Base-by-base conservation (phyloP, 78 protist genomes). In the Dictyostelium discoideum region DNA sequence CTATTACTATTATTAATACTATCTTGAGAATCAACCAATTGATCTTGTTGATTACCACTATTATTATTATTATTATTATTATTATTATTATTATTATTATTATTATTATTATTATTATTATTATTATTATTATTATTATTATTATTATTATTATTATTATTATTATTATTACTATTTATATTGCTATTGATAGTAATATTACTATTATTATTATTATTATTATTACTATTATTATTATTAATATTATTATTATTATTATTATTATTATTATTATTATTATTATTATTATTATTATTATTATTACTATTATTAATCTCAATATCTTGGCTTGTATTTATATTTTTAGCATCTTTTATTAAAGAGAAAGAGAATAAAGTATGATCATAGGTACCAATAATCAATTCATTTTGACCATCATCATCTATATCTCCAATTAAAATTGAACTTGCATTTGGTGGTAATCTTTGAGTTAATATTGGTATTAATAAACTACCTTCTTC, bases 311-410 rank as follows among this genome's bases (percentile, higher is more conserved):
- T 85, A 22, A 3, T 65, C 9, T 24, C 73, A n/a, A 60, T 85
- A 69, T 69, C 48, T 40, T 40, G 42, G 24, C 69, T 69, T 11
- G 2, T 16, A 72, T 48, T 73, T 26, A 14, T 44, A 85, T 72
- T 46, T 39, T 42, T 18, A 18, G 3, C 13, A 83, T 83, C 69
- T 76, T 11, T 48, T 37, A 48, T 5, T 14, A 90, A 73, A 29
- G 85, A 77, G 40, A 82, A 90, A 3, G 87, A 65, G 48, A 63
- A 90, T 26, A 90, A 46, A 18, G 94, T 60, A 73, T 90, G 94
- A 69, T 90, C 94, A 48, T 90, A 90, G 5, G 94, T 90, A 16
- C 94, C 94, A 48, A 90, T 90, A 9, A 90, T 73, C 32, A 90
- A 54, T 72, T 90, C 94, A 82, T 90, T 90, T 32, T 69, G 76